Conservation (phyloP, 2,329 filamentous ascomycete genomes). For the Tolypocladium endophyticum region DNA sequence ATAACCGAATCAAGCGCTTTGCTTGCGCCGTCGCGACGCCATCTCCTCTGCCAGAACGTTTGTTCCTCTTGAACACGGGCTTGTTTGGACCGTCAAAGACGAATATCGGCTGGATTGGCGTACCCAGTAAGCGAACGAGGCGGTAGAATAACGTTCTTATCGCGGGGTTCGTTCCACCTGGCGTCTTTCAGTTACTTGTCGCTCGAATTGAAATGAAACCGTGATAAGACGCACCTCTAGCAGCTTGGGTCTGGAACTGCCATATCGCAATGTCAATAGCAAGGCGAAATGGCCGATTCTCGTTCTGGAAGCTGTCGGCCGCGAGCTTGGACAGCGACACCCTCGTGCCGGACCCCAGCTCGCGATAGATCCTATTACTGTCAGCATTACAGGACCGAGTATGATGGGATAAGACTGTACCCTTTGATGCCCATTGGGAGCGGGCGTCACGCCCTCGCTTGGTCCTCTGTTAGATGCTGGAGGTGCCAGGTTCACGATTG, state of each 20-base stretch:
- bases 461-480: not conserved
- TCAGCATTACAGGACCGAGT: not conserved
- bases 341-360: slow-evolving; percentile 72
- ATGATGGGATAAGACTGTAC: slow-evolving; percentile 21
- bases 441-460: slow-evolving; percentile 2
- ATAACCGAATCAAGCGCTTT: slow-evolving; percentile 73
- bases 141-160: slow-evolving; percentile 89
- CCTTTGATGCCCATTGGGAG: slow-evolving; percentile 55
- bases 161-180: slow-evolving; percentile 78
- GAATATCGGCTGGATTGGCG: slow-evolving; percentile 79
- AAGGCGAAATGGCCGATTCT: slow-evolving; percentile 65
- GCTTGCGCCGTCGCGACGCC: slow-evolving; percentile 63
- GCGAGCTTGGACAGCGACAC: slow-evolving; percentile 76
- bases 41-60: slow-evolving; percentile 55
- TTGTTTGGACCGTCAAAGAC: slow-evolving; percentile 84
- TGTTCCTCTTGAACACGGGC: slow-evolving; percentile 81
- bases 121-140: slow-evolving; percentile 62
- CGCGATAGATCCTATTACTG: slow-evolving; percentile 65
- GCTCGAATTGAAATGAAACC: accelerated
- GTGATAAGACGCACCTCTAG: slow-evolving; percentile 42
- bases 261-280: slow-evolving; percentile 95
- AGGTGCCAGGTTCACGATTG: not conserved
- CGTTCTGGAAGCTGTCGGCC: slow-evolving; percentile 61
- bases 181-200: slow-evolving; percentile 1
- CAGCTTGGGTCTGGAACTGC: slow-evolving; percentile 88